Percentiles rank a stretch among this genome's conserved stretches.
These are phyloP conservation scores for Carallia brachiata DNA, from an alignment of 345 rosid genomes.

Conservation along the genomic window DNA sequence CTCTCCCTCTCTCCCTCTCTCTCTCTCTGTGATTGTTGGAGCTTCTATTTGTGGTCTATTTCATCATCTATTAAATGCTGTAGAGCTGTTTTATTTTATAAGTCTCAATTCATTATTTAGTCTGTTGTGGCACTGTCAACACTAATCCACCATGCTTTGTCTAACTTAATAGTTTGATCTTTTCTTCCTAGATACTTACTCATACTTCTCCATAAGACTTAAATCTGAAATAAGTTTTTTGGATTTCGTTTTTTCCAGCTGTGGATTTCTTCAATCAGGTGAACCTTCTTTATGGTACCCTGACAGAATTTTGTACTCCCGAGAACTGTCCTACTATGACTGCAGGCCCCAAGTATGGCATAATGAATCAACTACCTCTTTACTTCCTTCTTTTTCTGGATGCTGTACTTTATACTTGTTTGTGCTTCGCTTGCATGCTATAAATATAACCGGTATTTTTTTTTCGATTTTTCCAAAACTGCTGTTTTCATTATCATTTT, in stretches of 20 bases:
- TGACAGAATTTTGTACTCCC: conserved; percentile 67
- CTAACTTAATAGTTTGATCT: background rate
- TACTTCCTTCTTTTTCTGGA: background rate
- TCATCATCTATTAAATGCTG: background rate
- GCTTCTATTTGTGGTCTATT: background rate
- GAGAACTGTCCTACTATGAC: conserved; percentile 61
- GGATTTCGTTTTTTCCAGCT: conserved; percentile 39
- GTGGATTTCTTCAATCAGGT: conserved; percentile 83
- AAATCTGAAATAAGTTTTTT: conserved; percentile 20
- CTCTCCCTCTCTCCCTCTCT: background rate
- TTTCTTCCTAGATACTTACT: background rate
- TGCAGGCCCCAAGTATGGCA: conserved; percentile 65
- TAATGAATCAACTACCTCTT: conserved; percentile 5
- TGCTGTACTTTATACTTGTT: background rate
- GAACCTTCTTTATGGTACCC: conserved; percentile 60
- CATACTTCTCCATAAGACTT: conserved; percentile 2
- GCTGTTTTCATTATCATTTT: background rate
- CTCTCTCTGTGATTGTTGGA: background rate
- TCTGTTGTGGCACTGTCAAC: background rate
- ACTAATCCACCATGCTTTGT: background rate
- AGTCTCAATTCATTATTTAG: background rate
- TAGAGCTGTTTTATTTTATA: background rate
- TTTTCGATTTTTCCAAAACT: no score
- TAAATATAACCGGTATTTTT: background rate
- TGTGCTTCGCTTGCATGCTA: background rate